Evolutionary conservation across 306 rosid genomes (phyloP).

Genomic region (Citrullus amarus): DNA sequence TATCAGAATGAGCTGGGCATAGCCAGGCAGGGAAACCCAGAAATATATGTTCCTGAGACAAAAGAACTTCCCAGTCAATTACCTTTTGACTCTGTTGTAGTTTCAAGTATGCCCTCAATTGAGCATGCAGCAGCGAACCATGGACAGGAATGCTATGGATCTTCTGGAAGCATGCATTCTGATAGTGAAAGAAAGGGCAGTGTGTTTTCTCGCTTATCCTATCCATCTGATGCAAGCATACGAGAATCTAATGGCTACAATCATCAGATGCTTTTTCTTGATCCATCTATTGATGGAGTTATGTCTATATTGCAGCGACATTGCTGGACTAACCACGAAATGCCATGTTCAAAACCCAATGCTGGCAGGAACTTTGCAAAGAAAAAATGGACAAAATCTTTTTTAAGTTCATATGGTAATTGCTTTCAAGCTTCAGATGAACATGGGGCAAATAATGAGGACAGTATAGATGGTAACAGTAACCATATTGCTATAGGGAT

Average conservation of each 20-base stretch:
- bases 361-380: slow-evolving; percentile 13
- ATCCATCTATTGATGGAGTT: slow-evolving; percentile 28
- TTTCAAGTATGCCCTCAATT: not conserved
- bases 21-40: slow-evolving; percentile 12
- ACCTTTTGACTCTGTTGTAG: slow-evolving; percentile 4
- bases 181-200: not conserved
- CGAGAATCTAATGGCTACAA: slow-evolving; percentile 8
- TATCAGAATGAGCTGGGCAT: slow-evolving; percentile 16
- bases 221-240: not conserved
- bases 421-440: slow-evolving; percentile 15
- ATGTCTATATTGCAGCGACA: slow-evolving; percentile 23
- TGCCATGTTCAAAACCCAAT: slow-evolving; percentile 1
- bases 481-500: not conserved
- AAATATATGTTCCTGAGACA: not conserved
- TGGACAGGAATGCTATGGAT: slow-evolving; percentile 16
- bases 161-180: slow-evolving; percentile 5
- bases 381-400: slow-evolving; percentile 10
- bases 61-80: not conserved
- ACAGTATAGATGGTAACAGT: slow-evolving; percentile 10
- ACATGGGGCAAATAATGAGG: slow-evolving; percentile 1
- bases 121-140: slow-evolving; percentile 8
- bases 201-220: slow-evolving; percentile 9
- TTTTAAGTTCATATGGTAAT: slow-evolving; percentile 4
- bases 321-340: slow-evolving; percentile 14
- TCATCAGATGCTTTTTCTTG: slow-evolving; percentile 6